phyloP scores from a whole-genome alignment of 2,329 filamentous ascomycete species.

The Curvularia spicifera region DNA sequence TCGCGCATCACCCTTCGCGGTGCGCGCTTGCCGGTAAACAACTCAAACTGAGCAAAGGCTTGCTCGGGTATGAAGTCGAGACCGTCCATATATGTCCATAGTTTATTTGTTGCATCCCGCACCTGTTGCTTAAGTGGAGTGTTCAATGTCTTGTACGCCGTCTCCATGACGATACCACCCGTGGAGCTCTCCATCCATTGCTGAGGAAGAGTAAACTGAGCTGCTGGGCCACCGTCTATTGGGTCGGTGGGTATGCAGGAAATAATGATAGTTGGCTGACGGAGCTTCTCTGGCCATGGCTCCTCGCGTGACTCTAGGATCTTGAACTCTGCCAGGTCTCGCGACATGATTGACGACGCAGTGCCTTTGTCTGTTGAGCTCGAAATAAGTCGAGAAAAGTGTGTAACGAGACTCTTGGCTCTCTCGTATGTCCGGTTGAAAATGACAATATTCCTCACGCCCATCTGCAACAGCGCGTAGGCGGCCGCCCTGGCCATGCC shows the following conservation, averaged over 20 bases:
- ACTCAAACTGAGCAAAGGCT: conserved; percentile 80
- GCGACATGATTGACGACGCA: conserved; percentile 21
- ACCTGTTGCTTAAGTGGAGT: conserved; percentile 75
- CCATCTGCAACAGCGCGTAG: conserved; percentile 79
- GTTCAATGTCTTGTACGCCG: conserved; percentile 73
- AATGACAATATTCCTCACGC: conserved; percentile 76
- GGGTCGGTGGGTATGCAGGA: conserved; percentile 77
- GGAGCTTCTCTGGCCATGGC: conserved; percentile 68
- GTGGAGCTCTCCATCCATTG: conserved; percentile 75
- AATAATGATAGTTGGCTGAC: conserved; percentile 74
- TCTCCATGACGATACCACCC: conserved; percentile 77
- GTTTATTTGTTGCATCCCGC: conserved; percentile 62
- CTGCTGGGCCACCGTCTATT: conserved; percentile 67
- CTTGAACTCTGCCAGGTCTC: conserved; percentile 56
- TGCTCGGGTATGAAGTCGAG: conserved; percentile 79
- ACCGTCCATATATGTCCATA: conserved; percentile 79
- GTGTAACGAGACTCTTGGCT: conserved; percentile 69
- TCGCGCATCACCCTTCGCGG: conserved; percentile 74
- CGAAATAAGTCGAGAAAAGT: conserved; percentile 66
- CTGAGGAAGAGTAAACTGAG: conserved; percentile 72
- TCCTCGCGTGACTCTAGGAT: conserved; percentile 66
- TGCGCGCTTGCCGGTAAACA: conserved; percentile 76
- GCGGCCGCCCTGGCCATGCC: conserved; percentile 81
- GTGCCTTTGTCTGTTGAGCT: conserved; percentile 26
- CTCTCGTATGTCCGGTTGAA: conserved; percentile 74